Percentiles rank a stretch among this genome's conserved stretches.
Evolutionary conservation across 1,139 yeast genomes (phyloP).

Genomic region (Suhomyces yuchorum): DNA sequence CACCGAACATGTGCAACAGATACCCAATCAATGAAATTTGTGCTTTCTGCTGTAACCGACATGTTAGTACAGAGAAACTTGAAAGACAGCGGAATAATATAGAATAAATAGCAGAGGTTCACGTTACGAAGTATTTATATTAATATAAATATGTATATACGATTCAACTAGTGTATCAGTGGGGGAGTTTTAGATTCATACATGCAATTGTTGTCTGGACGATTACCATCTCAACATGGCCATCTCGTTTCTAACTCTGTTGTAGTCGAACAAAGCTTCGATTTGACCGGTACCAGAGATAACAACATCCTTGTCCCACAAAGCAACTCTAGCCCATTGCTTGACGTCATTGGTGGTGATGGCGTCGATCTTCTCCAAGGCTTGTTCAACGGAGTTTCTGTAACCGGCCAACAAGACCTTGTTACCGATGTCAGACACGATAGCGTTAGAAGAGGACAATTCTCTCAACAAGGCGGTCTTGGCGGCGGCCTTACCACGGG

Average conservation of each 20-base stretch:
- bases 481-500: conserved; percentile 71
- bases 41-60: conserved; percentile 90
- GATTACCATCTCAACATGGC: conserved; percentile 74
- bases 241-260: conserved; percentile 85
- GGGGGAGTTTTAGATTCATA: conserved; percentile 8
- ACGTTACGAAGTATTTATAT: conserved; percentile 7
- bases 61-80: conserved; percentile 82
- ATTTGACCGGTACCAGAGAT: conserved; percentile 82
- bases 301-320: conserved; percentile 86
- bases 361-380: conserved; percentile 62
- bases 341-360: conserved; percentile 61
- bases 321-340: conserved; percentile 71
- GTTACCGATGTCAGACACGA: conserved; percentile 60
- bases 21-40: conserved; percentile 82
- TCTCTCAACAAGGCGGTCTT: conserved; percentile 59
- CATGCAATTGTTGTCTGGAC: conserved; percentile 10
- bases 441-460: conserved; percentile 49
- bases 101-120: neutral
- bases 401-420: conserved; percentile 63
- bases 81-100: conserved; percentile 76
- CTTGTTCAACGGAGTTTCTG: conserved; percentile 61
- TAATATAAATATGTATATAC: conserved; percentile 14
- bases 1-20: conserved; percentile 98
- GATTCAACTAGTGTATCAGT: conserved; percentile 12
- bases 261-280: conserved; percentile 79